phyloP scores from a whole-genome alignment of 2,329 filamentous ascomycete genomes.

The Samsoniella hepiali region DNA sequence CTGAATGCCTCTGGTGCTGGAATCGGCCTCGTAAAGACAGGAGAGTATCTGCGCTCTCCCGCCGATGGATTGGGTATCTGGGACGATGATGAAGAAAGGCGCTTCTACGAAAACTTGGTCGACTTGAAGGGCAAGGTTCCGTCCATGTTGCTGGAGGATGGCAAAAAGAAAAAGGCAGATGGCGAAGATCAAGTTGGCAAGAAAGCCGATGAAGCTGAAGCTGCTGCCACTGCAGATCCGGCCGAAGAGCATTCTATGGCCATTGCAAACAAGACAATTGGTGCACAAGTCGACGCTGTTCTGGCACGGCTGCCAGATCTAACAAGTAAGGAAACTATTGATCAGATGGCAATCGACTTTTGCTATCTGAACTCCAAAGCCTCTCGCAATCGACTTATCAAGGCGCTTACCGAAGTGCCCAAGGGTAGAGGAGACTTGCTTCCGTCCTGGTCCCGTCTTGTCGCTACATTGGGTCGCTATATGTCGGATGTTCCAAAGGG shows the following conservation, averaged over 20 bases:
- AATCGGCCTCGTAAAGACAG: constrained; percentile 90
- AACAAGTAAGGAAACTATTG: constrained; percentile 85
- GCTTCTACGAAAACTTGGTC: constrained; percentile 96
- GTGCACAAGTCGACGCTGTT: constrained; percentile 90
- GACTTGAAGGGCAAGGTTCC: constrained; percentile 96
- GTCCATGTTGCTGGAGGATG: constrained; percentile 86
- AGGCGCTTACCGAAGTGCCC: constrained; percentile 88
- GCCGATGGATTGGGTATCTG: constrained; percentile 92
- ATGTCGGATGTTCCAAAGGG: constrained; percentile 93
- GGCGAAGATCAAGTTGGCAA: constrained; percentile 78
- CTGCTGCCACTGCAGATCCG: constrained; percentile 46
- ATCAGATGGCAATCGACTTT: constrained; percentile 92
- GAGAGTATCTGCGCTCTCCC: constrained; percentile 87
- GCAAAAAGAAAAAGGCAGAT: constrained; percentile 88
- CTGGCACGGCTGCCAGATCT: constrained; percentile 85
- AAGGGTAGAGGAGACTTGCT: constrained; percentile 90
- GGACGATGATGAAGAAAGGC: constrained; percentile 96
- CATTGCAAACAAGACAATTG: constrained; percentile 96
- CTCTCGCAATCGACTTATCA: constrained; percentile 88
- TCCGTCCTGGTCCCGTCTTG: constrained; percentile 85
- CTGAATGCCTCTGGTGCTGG: constrained; percentile 65
- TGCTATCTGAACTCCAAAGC: constrained; percentile 98
- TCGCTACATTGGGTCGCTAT: constrained; percentile 90
- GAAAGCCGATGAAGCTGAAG: constrained; percentile 58
- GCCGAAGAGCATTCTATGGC: constrained; percentile 84